phyloP scores from a whole-genome alignment of 116 monocot genomes.

The Iris pallida region DNA sequence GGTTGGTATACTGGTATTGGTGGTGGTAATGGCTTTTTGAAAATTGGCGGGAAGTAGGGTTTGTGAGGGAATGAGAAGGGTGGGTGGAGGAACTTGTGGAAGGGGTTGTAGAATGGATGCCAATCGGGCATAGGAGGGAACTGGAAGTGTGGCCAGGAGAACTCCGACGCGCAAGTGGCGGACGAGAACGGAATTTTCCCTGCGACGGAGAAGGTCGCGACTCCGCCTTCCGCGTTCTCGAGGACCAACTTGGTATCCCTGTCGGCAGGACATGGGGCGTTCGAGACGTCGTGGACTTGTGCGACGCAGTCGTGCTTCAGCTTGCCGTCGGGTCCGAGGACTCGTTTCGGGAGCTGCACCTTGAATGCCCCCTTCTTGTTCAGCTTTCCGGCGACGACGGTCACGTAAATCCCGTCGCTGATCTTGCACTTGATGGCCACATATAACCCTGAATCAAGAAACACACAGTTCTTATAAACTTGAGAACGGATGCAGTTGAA shows the following conservation, averaged over 20 bases:
- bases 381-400: slow-evolving; percentile 28
- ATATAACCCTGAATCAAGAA: slow-evolving; percentile 39
- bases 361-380: slow-evolving; percentile 44
- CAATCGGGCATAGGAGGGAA: slow-evolving; percentile 2
- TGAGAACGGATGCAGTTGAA: not conserved
- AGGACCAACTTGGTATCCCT: slow-evolving; percentile 21
- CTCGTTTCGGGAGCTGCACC: slow-evolving; percentile 30
- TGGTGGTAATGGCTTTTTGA: slow-evolving; percentile 2
- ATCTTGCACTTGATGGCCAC: slow-evolving; percentile 62
- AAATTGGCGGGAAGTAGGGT: slow-evolving; percentile 3
- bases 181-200: slow-evolving; percentile 43
- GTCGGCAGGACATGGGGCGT: slow-evolving; percentile 37
- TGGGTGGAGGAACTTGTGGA: slow-evolving; percentile 1
- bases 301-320: slow-evolving; percentile 48
- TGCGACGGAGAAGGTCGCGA: slow-evolving; percentile 22
- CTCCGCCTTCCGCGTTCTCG: slow-evolving; percentile 11
- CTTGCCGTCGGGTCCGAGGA: slow-evolving; percentile 21
- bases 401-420: slow-evolving; percentile 28
- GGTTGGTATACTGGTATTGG: slow-evolving; percentile 2
- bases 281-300: slow-evolving; percentile 31
- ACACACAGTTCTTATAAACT: not conserved
- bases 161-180: slow-evolving; percentile 37
- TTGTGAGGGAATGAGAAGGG: slow-evolving; percentile 9
- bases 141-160: slow-evolving; percentile 22
- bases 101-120: slow-evolving; percentile 14